Evolutionary conservation across 495 filamentous ascomycete species (phyloP), one percentile per base, ranked within the genome.

Genomic region (Talaromyces borbonicus): DNA sequence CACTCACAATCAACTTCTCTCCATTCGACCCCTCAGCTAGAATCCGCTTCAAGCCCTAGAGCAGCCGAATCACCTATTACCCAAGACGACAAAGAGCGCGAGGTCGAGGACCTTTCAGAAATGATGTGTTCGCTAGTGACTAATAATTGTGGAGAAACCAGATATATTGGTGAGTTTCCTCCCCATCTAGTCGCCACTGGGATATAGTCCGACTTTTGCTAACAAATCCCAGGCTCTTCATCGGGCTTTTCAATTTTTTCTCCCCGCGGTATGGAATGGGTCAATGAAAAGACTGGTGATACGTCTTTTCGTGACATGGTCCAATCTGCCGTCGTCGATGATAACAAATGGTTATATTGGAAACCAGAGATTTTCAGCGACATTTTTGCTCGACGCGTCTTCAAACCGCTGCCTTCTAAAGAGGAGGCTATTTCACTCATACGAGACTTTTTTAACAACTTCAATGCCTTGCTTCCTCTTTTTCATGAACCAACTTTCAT

Each of bases 111-210:
- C 1, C 58, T 98, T 49, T 94, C 92, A 7, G 92, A 98, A 64
- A 94, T 96, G 84, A 97, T 98, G 92, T 96, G 92, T 62, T 95
- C 89, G 1, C 67, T 98, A 31, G 90, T 98, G n/a, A 98, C 92
- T 5, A 97, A 95, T 50, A 93, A 94, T 54, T 85, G 81, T 51
- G 92, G 92, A 24, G 92, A 98, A 65, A 95, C 92, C 22, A 75
- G 92, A 60, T 98, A 95, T 65, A 94, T 97, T 54, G 92, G 90
- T 95, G 77, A 41, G 22, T 15, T 47, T 43, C 39, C 48, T 47
- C 22, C 22, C 7, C 37, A 31, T 29, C 22, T n/a, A n/a, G n/a
- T n/a, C n/a, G n/a, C 23, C 40, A 20, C 43, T 24, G 33, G 36
- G 43, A 56, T 63, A 52, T 62, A 4, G 15, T 26, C 36, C 36